Percentiles rank a stretch among this genome's conserved stretches.
Evolutionary conservation across 2,329 filamentous ascomycete genomes (phyloP).

Genomic region (Trichoderma pleuroti): DNA sequence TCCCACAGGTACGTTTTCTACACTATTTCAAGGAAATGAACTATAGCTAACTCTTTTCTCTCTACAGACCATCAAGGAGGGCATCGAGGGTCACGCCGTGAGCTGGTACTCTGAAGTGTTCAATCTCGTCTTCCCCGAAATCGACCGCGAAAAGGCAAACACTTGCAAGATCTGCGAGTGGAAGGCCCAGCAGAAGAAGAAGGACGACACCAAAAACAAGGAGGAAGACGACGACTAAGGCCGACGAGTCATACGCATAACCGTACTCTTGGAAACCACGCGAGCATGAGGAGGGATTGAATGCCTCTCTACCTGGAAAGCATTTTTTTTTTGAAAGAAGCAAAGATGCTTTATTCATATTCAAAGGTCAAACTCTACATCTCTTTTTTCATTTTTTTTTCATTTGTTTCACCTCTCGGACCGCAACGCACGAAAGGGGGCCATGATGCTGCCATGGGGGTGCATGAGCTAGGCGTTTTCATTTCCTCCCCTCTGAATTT

Average conservation of each 20-base stretch:
- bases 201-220: constrained; percentile 34
- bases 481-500: not conserved
- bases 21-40: not conserved
- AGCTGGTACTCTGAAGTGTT: constrained; percentile 95
- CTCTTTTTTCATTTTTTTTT: not conserved
- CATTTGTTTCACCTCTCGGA: not conserved
- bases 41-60: not conserved
- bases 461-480: constrained; percentile 20
- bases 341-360: not conserved
- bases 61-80: constrained; percentile 90
- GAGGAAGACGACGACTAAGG: constrained; percentile 36
- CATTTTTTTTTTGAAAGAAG: not conserved
- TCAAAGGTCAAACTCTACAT: not conserved
- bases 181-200: constrained; percentile 44
- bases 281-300: not conserved
- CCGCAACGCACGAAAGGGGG: not conserved
- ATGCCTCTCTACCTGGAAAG: not conserved
- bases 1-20: constrained; percentile 75
- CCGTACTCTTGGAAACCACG: not conserved
- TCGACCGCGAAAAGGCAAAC: constrained; percentile 72
- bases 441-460: not conserved
- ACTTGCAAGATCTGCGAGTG: constrained; percentile 62
- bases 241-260: not conserved
- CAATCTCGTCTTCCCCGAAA: constrained; percentile 77
- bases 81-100: constrained; percentile 85